Conservation (phyloP, 2,329 filamentous ascomycete species). For the Neofusicoccum sp. region DNA sequence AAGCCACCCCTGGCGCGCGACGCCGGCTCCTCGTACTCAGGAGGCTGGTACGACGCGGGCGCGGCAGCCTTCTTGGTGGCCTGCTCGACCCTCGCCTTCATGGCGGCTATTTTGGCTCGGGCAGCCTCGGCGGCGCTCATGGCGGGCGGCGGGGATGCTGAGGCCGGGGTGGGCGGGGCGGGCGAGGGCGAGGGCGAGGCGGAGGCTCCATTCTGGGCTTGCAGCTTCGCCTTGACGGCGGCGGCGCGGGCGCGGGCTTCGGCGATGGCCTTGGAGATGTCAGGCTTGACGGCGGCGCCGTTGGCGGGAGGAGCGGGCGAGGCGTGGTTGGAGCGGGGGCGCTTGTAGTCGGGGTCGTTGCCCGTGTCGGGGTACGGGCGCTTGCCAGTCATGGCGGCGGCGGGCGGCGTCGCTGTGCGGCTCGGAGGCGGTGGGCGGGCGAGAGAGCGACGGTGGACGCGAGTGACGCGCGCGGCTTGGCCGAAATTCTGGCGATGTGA, state of each 20-base stretch:
- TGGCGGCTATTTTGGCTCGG: conserved; percentile 63
- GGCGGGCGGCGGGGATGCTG: neutral
- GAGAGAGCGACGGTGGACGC: neutral
- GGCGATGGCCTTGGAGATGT: conserved; percentile 30
- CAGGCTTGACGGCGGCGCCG: conserved; percentile 23
- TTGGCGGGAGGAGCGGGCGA: conserved; percentile 30
- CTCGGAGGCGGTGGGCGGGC: neutral
- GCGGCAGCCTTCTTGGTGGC: conserved; percentile 39
- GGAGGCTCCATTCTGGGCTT: conserved; percentile 23
- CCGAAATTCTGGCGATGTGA: conserved; percentile 8
- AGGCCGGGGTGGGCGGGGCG: conserved; percentile 21
- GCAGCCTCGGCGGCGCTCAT: conserved; percentile 28
- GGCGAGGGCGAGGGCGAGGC: conserved; percentile 19
- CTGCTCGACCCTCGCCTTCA: conserved; percentile 59
- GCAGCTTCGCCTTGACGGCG: conserved; percentile 34
- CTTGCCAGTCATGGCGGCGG: conserved; percentile 41
- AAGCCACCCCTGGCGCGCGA: conserved; percentile 63
- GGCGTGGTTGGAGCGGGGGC: conserved; percentile 37
- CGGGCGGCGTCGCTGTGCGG: neutral
- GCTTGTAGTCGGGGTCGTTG: conserved; percentile 40
- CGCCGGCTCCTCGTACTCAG: conserved; percentile 48
- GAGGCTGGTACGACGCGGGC: conserved; percentile 39
- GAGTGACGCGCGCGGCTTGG: neutral
- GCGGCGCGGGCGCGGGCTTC: conserved; percentile 24
- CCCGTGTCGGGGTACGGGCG: conserved; percentile 40